Base-by-base conservation (phyloP, 495 filamentous ascomycete species). In the Penicillium angulare region DNA sequence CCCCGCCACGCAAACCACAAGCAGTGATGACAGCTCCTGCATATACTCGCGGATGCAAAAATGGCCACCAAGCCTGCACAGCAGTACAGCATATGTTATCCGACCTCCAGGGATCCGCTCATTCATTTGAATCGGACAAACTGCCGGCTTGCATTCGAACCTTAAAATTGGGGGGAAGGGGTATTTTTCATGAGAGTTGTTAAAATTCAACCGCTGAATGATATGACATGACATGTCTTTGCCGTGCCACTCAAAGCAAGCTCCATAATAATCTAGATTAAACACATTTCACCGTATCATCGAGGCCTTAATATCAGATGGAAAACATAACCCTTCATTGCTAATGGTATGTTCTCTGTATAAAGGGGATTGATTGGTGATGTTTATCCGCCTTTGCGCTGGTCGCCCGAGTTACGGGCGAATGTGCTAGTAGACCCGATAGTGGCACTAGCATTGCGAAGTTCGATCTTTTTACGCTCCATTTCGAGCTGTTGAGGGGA, bases 381-480 rank as follows among this genome's bases (percentile, higher is more conserved):
- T 33, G 20, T n/a, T 47, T 65, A 65, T 24, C 62, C 62, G 20
- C 62, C 62, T 36, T 65, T 65, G 46, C 62, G 62, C 53, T 65
- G 61, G 20, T 62, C 61, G 17, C 57, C 43, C 3, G 57, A 47
- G 17, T 52, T 56, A 24, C 67, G 67, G 26, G 64, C 41, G 49
- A 73, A 72, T 12, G 68, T 66, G 48, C 63, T 64, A 27, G 60
- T 62, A 13, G 59, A 63, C 17, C 73, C 69, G 38, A 76, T 74
- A 5, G 65, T 64, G n/a, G 71, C 68, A 40, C 70, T 73, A 8
- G 72, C 70, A 43, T 65, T 74, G 40, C 73, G 72, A 13, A 77
- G 52, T 46, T 77, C 74, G 35, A 77, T 74, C 63, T 77, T 77
- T 55, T 75, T 72, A 40, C 74, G 71, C 56, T 77, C 74, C 72